Conservation (phyloP, 495 filamentous ascomycete genomes). For the Penicillium canescens region DNA sequence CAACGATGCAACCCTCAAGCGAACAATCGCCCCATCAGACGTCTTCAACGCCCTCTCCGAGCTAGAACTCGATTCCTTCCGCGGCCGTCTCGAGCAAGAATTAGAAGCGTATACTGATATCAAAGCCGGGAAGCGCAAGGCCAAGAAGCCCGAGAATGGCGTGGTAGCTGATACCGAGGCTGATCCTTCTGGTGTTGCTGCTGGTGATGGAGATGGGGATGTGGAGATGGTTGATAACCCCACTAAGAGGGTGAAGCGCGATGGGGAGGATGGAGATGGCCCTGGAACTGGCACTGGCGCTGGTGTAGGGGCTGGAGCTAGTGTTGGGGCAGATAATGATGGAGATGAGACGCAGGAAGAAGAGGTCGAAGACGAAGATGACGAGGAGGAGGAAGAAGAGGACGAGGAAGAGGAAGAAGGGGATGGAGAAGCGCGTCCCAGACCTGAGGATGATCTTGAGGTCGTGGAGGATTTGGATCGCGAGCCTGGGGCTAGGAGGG, state of each 20-base stretch:
- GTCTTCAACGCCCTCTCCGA: slow-evolving; percentile 81
- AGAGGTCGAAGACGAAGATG: slow-evolving; percentile 53
- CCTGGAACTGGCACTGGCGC: slow-evolving; percentile 47
- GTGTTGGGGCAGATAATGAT: slow-evolving; percentile 18
- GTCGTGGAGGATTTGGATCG: slow-evolving; percentile 62
- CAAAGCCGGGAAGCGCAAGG: slow-evolving; percentile 65
- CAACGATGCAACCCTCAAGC: slow-evolving; percentile 76
- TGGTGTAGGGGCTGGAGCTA: slow-evolving; percentile 9
- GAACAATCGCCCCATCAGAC: slow-evolving; percentile 82
- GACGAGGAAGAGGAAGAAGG: slow-evolving; percentile 51
- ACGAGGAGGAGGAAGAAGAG: slow-evolving; percentile 55
- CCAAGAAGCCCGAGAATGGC: slow-evolving; percentile 50
- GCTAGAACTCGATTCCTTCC: slow-evolving; percentile 80
- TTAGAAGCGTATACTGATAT: slow-evolving; percentile 60
- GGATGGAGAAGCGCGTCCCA: slow-evolving; percentile 38
- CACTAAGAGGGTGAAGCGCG: slow-evolving; percentile 50
- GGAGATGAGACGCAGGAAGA: slow-evolving; percentile 57
- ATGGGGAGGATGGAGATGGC: slow-evolving; percentile 38
- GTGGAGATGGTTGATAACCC: slow-evolving; percentile 35
- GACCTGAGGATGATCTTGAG: slow-evolving; percentile 59
- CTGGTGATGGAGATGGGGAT: slow-evolving; percentile 42
- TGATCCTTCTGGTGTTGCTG: slow-evolving; percentile 33
- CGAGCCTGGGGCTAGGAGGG: slow-evolving; percentile 20
- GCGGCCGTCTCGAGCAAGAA: slow-evolving; percentile 59
- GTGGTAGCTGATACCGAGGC: slow-evolving; percentile 19